phyloP scores from a whole-genome alignment of 116 monocot species.

The Posidonia oceanica region DNA sequence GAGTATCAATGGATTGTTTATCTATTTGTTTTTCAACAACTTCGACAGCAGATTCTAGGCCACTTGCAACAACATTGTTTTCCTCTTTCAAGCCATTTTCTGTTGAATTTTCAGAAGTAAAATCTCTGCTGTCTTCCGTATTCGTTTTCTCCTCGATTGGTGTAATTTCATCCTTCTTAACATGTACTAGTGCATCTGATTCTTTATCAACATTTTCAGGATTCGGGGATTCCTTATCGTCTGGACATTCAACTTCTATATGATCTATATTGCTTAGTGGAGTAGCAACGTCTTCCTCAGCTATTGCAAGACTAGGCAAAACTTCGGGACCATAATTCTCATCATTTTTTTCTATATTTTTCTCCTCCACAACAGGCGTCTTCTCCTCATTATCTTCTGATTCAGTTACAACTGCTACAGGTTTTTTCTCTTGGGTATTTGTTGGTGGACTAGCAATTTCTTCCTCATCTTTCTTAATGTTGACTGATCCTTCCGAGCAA shows the following conservation, averaged over 20 bases:
- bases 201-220: neutral
- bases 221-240: neutral
- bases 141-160: neutral
- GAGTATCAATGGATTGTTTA: neutral
- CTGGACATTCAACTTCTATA: neutral
- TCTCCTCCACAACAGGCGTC: no score
- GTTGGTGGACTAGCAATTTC: neutral
- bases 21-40: neutral
- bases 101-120: neutral
- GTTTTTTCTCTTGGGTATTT: no score
- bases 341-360: no score
- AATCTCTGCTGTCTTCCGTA: neutral
- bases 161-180: neutral
- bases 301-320: neutral
- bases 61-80: neutral
- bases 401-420: no score
- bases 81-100: neutral
- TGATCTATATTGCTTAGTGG: neutral
- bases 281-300: neutral
- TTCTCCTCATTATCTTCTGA: no score
- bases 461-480: neutral
- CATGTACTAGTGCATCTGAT: neutral
- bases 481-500: no score
- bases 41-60: neutral
- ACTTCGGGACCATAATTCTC: neutral